Percentiles rank a stretch among this genome's conserved stretches.
Evolutionary conservation across 495 filamentous ascomycete genomes (phyloP).

Genomic region (Wilcoxina mikolae): DNA sequence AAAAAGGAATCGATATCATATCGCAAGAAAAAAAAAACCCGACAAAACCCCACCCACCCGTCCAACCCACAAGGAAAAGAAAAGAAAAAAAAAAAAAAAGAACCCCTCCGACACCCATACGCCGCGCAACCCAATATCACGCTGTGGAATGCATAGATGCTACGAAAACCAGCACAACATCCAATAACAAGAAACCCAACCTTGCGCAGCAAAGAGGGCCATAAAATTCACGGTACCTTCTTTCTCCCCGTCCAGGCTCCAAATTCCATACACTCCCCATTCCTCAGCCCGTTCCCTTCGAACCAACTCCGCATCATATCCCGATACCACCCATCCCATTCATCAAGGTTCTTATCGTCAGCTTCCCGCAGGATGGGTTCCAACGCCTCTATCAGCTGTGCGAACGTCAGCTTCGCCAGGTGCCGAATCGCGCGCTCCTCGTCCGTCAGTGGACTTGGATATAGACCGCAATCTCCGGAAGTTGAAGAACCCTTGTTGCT

Average conservation of each 20-base stretch:
- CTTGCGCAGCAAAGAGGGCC: background rate
- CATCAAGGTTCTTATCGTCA: constrained; percentile 72
- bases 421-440: constrained; percentile 61
- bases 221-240: constrained; percentile 7
- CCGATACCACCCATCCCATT: constrained; percentile 83
- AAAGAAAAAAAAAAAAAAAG: background rate
- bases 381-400: constrained; percentile 74
- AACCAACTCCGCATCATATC: constrained; percentile 75
- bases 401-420: constrained; percentile 65
- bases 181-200: too few species aligned
- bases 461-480: background rate
- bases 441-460: constrained; percentile 39
- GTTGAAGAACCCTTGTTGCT: constrained; percentile 6
- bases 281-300: constrained; percentile 58
- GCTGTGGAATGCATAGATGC: background rate
- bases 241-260: constrained; percentile 91
- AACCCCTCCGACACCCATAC: background rate
- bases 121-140: background rate
- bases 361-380: constrained; percentile 70
- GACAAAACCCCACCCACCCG: too few species aligned
- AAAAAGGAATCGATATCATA: too few species aligned
- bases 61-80: too few species aligned
- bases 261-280: constrained; percentile 81
- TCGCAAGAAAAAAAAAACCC: too few species aligned
- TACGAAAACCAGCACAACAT: background rate